Evolutionary conservation across 495 filamentous ascomycete species (phyloP), one percentile per base, ranked within the genome.

Genomic region (Penicillium canariense): DNA sequence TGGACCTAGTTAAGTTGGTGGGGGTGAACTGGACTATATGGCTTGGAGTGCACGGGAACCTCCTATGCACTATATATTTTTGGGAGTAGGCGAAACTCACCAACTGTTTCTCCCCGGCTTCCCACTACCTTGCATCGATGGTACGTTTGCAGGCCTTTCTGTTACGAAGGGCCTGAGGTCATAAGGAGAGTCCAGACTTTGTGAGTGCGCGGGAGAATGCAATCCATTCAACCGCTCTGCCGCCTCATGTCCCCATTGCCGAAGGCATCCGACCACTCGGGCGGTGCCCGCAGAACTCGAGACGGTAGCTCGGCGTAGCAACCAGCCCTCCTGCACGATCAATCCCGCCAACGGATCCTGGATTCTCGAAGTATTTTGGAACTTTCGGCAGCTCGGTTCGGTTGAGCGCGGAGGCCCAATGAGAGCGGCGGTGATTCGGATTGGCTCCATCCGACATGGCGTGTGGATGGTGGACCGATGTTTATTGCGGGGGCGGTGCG

Each of bases 391-490:
- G 38, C 38, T 42, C 38, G 38, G 38, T 3, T 28, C 20, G 9
- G 14, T 11, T 32, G 30, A n/a, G 30, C 30, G 6, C 12, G 12
- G 6, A 12, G 15, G 30, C 15, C 58, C 56, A 63, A 57, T 63
- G 10, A 42, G n/a, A 42, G 20, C n/a, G 5, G 23, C 9, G 20
- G 34, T 34, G 50, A 59, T 56, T 59, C 63, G 63, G 63, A 56
- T 54, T 66, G 57, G 6, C 26, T 31, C 48, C 44, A 59, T 66
- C 63, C 63, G 63, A 46, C 20, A 66, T 66, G 63, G 63, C 60
- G 56, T 66, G 63, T 56, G 32, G 26, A 31, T 31, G 10, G 49
- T 5, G 28, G 6, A 14, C 26, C 27, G 26, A 46, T 46, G 26
- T 30, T 46, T 46, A 2, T 28, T 48, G 46, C 31, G 46, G 31